phyloP scores from a whole-genome alignment of 345 rosid species.

The Pseudoturritis turrita region DNA sequence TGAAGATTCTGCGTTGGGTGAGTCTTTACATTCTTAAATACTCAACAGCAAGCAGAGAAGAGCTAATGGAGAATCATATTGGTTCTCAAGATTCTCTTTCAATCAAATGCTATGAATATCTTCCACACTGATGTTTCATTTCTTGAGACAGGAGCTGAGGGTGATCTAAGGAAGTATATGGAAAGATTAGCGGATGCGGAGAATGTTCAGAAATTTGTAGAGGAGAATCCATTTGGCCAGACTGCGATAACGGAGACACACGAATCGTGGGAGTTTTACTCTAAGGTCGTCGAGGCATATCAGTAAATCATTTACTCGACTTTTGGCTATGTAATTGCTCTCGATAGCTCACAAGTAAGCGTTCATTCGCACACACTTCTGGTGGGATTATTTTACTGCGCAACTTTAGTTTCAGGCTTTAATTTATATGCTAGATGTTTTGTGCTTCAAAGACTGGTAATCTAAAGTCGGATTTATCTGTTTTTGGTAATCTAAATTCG shows the following conservation, averaged over 20 bases:
- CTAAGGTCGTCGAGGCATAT: constrained; percentile 30
- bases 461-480: neutral
- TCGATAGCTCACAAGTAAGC: neutral
- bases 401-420: neutral
- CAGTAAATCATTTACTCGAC: neutral
- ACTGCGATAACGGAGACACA: constrained; percentile 50
- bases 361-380: neutral
- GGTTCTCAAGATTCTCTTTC: neutral
- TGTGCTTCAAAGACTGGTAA: neutral
- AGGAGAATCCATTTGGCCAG: constrained; percentile 78
- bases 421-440: neutral
- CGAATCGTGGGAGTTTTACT: constrained; percentile 55
- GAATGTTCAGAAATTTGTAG: constrained; percentile 57
- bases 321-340: neutral
- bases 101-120: neutral
- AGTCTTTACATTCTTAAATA: constrained; percentile 22
- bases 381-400: neutral
- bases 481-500: neutral
- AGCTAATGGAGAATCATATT: constrained; percentile 1
- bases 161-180: constrained; percentile 69
- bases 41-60: neutral
- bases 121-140: neutral
- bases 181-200: constrained; percentile 53
- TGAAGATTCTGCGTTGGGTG: constrained; percentile 66
- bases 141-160: constrained; percentile 56